phyloP scores from a whole-genome alignment of 768 basidiomycete species.

The Obba rivulosa region DNA sequence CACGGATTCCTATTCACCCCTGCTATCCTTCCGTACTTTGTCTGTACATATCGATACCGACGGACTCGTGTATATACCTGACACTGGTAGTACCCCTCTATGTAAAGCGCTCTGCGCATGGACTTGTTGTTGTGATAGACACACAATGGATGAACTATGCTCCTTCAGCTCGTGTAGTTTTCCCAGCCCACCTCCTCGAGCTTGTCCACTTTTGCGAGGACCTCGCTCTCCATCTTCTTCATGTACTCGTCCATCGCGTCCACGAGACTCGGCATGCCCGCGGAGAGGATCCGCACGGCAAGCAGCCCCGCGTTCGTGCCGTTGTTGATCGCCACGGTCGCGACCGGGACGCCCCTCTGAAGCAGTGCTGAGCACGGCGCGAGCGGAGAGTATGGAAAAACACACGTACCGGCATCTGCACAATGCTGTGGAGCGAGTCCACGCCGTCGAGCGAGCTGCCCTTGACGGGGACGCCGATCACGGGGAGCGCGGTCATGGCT shows the following conservation, averaged over 20 bases:
- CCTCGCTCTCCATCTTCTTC: constrained; percentile 63
- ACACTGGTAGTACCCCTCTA: too few relatives aligned
- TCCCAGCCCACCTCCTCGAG: constrained; percentile 85
- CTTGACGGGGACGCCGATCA: constrained; percentile 96
- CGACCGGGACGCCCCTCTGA: constrained; percentile 95
- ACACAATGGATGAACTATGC: too few relatives aligned
- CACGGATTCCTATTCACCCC: too few relatives aligned
- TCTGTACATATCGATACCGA: too few relatives aligned
- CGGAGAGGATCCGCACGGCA: constrained; percentile 83
- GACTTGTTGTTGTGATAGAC: too few relatives aligned
- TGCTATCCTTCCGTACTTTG: too few relatives aligned
- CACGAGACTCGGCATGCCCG: constrained; percentile 62
- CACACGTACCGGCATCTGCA: constrained; percentile 92
- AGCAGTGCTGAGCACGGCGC: too few relatives aligned
- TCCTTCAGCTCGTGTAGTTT: constrained; percentile 47
- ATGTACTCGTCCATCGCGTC: constrained; percentile 72
- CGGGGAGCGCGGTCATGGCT: constrained; percentile 85
- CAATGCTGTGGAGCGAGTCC: constrained; percentile 94
- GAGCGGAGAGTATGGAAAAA: constrained; percentile 5
- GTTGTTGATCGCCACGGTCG: constrained; percentile 96
- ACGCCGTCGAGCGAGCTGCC: constrained; percentile 92
- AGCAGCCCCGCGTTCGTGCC: constrained; percentile 89
- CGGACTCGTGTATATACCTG: too few relatives aligned
- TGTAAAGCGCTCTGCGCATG: too few relatives aligned
- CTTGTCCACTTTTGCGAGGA: constrained; percentile 71